A percentile compares a stretch with the other conserved stretches of the same genome.
Evolutionary conservation across 2,329 filamentous ascomycete species (phyloP).

Genomic region (Xylaria sp.): DNA sequence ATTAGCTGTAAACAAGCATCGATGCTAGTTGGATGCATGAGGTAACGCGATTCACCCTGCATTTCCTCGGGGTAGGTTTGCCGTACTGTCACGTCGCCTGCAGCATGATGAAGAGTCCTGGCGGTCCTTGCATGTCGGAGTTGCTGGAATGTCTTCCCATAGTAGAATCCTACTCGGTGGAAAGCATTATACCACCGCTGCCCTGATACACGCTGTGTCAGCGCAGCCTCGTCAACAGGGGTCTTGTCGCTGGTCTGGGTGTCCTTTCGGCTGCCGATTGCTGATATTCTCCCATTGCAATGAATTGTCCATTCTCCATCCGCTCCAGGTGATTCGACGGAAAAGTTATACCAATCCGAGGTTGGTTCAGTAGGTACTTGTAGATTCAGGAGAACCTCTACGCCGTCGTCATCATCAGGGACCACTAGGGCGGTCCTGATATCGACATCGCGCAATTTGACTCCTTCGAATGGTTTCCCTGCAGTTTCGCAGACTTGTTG

Average conservation of each 20-base stretch:
- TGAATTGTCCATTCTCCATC: constrained; percentile 26
- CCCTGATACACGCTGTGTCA: constrained; percentile 36
- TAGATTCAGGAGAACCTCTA: constrained; percentile 39
- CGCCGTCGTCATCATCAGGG: constrained; percentile 41
- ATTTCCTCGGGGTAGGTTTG: constrained; percentile 19
- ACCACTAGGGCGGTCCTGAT: constrained; percentile 41
- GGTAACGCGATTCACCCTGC: constrained; percentile 45
- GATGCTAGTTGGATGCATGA: constrained; percentile 48
- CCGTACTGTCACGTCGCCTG: constrained; percentile 14
- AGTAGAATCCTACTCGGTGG: constrained; percentile 45
- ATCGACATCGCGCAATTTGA: constrained; percentile 38
- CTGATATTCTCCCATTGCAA: constrained; percentile 25
- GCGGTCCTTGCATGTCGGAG: constrained; percentile 37
- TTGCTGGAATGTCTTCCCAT: constrained; percentile 45
- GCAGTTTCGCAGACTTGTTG: constrained; percentile 30
- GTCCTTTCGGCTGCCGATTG: not conserved
- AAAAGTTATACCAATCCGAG: constrained; percentile 28
- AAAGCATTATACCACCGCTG: constrained; percentile 44
- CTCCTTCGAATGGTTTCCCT: constrained; percentile 20
- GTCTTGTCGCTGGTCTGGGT: not conserved
- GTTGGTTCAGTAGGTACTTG: constrained; percentile 28
- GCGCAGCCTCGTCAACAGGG: constrained; percentile 16
- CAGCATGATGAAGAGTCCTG: constrained; percentile 31
- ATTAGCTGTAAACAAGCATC: constrained; percentile 46
- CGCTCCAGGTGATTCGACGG: constrained; percentile 21